phyloP scores from a whole-genome alignment of 2,329 filamentous ascomycete genomes.

The Cordyceps tenuipes region DNA sequence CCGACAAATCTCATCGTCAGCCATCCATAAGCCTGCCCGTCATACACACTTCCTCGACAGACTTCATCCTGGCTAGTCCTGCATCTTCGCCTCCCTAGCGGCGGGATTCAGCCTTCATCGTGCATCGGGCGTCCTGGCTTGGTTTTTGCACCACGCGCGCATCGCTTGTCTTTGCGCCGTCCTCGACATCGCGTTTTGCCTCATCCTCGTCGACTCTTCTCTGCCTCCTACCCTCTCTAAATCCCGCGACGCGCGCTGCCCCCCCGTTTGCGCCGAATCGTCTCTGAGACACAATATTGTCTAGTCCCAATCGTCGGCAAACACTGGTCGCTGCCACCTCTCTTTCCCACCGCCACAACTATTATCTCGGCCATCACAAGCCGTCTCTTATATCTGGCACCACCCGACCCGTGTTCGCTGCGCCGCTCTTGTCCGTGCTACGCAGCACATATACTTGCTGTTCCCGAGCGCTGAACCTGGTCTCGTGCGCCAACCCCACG shows the following conservation, averaged over 20 bases:
- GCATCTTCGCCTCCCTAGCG: slow-evolving; percentile 8
- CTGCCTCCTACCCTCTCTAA: too few relatives aligned
- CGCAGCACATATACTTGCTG: neutral
- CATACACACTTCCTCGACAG: neutral
- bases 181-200: neutral
- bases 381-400: slow-evolving; percentile 1
- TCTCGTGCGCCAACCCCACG: slow-evolving; percentile 4
- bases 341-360: neutral
- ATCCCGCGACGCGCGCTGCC: neutral
- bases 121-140: neutral
- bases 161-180: neutral
- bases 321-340: neutral
- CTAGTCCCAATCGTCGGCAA: slow-evolving; percentile 7
- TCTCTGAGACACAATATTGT: slow-evolving; percentile 10
- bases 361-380: neutral
- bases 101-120: slow-evolving; percentile 2
- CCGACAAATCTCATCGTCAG: slow-evolving; percentile 6
- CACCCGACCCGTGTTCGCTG: neutral
- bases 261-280: neutral
- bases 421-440: neutral
- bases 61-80: neutral
- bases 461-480: neutral
- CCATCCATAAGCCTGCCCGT: neutral
- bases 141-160: neutral
- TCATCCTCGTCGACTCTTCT: neutral